Evolutionary conservation across 2,329 filamentous ascomycete species (phyloP), one percentile per base, ranked within the genome.

Genomic region (Rachicladosporium sp.): DNA sequence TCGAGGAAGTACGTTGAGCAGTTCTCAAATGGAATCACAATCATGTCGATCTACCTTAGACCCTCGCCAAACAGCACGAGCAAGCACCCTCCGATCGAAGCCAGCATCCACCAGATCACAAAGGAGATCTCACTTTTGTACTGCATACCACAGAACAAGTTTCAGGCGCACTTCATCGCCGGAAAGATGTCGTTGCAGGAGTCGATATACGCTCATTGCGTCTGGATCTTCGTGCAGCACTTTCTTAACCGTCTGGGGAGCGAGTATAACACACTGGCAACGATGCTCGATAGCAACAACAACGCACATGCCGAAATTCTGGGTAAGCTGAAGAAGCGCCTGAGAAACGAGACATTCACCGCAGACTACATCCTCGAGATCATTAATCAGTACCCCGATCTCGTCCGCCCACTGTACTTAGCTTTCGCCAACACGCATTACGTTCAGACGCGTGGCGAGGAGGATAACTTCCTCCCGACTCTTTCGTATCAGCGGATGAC

Each of bases 351-450:
- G 67, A 98, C 91, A 0, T 98, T 98, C 62, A 98, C 91, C 0
- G 83, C 91, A 4, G 89, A 95, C 57, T 98, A 98, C 67, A 96
- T 98, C 52, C 78, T 89, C 21, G 89, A 98, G 65, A 96, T 98
- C 59, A 94, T 98, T 64, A 79, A 81, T 59, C 80, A 81, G 37
- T 91, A 96, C 60, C 89, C 91, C 1, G 76, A 80, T 27, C 74
- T 98, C 19, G 81, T 98, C 40, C 82, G 89, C 49, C 78, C 81
- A 15, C 68, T 96, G 40, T 98, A 98, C 61, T 74, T 94, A 35
- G 80, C 86, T 1, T 98, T 98, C 61, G 91, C 91, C 45, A 86
- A 76, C 57, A 77, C 85, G 2, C 91, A 98, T 63, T 82, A 82
- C 50, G 75, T 80, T 13, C 76, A 80, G 56, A 78, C 74, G 15